Percentiles rank a stretch among this genome's conserved stretches.
phyloP scores from a whole-genome alignment of 495 filamentous ascomycete species.

The Hyphodiscus hymeniophilus region DNA sequence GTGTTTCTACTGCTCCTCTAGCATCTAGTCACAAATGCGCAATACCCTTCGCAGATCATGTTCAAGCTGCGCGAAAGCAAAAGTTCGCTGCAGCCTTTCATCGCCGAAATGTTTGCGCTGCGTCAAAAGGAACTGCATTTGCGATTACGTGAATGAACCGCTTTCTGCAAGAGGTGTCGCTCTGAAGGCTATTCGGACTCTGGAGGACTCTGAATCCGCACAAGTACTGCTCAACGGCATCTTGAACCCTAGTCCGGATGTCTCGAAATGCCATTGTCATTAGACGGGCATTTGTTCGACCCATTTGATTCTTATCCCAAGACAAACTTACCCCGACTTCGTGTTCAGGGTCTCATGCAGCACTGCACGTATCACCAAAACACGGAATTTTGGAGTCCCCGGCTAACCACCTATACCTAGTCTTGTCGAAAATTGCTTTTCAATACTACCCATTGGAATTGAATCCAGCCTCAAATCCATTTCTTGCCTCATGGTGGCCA shows the following conservation, averaged over 20 bases:
- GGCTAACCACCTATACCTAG: constrained; percentile 24
- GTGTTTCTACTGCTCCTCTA: too few relatives aligned
- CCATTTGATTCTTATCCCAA: constrained; percentile 44
- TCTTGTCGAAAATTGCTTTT: constrained; percentile 44
- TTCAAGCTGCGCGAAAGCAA: constrained; percentile 38
- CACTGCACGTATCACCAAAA: constrained; percentile 30
- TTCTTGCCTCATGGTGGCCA: constrained; percentile 47
- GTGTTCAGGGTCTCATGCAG: constrained; percentile 41
- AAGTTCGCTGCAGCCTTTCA: constrained; percentile 39
- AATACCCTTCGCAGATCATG: constrained; percentile 42
- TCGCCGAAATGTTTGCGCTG: constrained; percentile 43
- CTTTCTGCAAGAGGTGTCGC: constrained; percentile 16
- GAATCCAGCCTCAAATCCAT: constrained; percentile 38
- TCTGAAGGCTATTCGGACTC: constrained; percentile 7
- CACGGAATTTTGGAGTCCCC: background rate
- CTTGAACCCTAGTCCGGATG: background rate
- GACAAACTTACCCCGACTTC: constrained; percentile 36
- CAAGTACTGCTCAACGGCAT: background rate
- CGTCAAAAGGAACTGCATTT: constrained; percentile 32
- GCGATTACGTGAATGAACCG: constrained; percentile 41
- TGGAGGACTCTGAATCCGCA: constrained; percentile 2
- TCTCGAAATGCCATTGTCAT: constrained; percentile 6
- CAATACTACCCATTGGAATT: constrained; percentile 46
- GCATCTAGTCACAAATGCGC: constrained; percentile 26
- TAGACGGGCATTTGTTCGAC: constrained; percentile 28